phyloP scores from a whole-genome alignment of 345 rosid genomes.

The Kernera saxatilis region DNA sequence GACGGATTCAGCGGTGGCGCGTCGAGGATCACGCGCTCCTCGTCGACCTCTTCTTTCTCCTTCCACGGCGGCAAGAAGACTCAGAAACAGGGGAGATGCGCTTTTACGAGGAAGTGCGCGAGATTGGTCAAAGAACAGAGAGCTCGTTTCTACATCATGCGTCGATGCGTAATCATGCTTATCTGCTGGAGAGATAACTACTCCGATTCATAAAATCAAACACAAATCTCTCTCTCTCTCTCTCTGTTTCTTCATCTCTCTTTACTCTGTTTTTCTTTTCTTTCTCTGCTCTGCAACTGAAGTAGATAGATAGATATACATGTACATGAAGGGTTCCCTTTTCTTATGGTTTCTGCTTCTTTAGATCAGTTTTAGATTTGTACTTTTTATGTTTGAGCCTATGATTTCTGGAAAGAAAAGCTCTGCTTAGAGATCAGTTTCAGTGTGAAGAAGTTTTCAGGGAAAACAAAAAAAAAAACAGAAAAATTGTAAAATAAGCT shows the following conservation, averaged over 20 bases:
- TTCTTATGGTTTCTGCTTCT: slow-evolving; percentile 11
- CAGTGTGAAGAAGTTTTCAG: background rate
- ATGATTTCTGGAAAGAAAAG: slow-evolving; percentile 9
- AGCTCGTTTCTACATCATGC: slow-evolving; percentile 88
- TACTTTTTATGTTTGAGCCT: slow-evolving; percentile 1
- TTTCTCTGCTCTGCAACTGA: background rate
- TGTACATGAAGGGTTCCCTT: slow-evolving; percentile 41
- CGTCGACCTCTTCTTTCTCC: slow-evolving; percentile 31
- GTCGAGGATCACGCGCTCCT: slow-evolving; percentile 49
- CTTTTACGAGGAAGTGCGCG: slow-evolving; percentile 81
- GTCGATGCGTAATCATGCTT: slow-evolving; percentile 89
- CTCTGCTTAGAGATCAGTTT: background rate
- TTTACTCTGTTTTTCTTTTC: background rate
- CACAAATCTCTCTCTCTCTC: background rate
- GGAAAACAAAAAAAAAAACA: background rate
- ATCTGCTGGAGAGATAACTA: slow-evolving; percentile 86
- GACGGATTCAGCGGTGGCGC: slow-evolving; percentile 32
- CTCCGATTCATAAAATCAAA: slow-evolving; percentile 44
- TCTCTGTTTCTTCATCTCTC: background rate
- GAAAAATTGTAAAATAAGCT: background rate
- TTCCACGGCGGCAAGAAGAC: slow-evolving; percentile 18
- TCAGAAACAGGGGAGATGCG: slow-evolving; percentile 40
- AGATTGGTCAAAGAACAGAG: slow-evolving; percentile 81
- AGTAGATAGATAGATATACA: slow-evolving; percentile 30
- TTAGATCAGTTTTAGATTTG: slow-evolving; percentile 5